phyloP scores from a whole-genome alignment of 164 flowering plant species.

The grape (Vitis vinifera) region ASM3070453v1 NC_081817.1:3057001-3057500 shows the following conservation, averaged over 20 bases:
- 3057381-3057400: no score
- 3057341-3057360: no score
- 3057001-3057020: constrained; percentile 28
- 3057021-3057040: constrained; percentile 16
- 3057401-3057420: no score
- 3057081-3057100: neutral
- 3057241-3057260: constrained; percentile 8
- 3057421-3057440: no score
- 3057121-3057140: neutral
- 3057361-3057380: no score
- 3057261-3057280: constrained; percentile 13
- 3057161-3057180: neutral
- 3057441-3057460: no score
- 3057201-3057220: neutral
- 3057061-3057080: constrained; percentile 25
- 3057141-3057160: neutral
- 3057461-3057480: no score
- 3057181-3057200: neutral
- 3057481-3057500: no score
- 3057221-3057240: constrained; percentile 1
- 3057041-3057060: constrained; percentile 27
- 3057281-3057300: neutral
- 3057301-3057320: no score
- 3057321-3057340: no score
- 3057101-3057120: neutral